Evolutionary conservation across 139 green algal species (phyloP).

Genomic region (Chlamydomonas asymmetrica): DNA sequence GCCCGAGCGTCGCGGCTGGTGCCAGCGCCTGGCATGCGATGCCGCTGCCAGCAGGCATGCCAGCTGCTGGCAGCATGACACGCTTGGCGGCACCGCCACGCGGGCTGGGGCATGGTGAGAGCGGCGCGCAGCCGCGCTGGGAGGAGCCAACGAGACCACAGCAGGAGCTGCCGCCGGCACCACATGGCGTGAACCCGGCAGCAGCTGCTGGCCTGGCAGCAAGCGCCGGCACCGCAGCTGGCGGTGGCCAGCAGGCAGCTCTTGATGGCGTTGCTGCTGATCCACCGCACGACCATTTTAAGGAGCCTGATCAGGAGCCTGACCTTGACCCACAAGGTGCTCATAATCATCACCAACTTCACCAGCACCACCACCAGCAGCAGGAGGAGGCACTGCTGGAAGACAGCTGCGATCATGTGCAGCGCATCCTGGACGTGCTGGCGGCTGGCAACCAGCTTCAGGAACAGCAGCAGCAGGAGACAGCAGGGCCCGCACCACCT

Average conservation of each 20-base stretch:
- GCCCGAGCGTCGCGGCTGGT: too few species aligned
- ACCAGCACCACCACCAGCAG: conserved; percentile 27
- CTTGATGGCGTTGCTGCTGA: too few species aligned
- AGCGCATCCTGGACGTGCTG: conserved; percentile 33
- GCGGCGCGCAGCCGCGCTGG: too few species aligned
- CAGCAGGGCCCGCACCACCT: background rate
- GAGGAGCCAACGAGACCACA: too few species aligned
- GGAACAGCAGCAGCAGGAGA: background rate
- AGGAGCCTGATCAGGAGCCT: background rate
- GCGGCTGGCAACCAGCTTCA: background rate
- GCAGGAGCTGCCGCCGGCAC: too few species aligned
- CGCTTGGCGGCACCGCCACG: too few species aligned
- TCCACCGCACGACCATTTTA: background rate
- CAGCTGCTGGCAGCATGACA: too few species aligned
- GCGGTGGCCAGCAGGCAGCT: background rate
- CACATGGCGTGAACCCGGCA: too few species aligned
- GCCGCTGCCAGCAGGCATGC: too few species aligned
- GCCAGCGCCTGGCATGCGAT: too few species aligned
- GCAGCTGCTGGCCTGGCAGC: conserved; percentile 1
- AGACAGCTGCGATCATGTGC: conserved; percentile 3
- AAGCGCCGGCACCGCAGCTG: background rate
- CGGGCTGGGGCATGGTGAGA: too few species aligned
- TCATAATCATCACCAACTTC: conserved; percentile 16
- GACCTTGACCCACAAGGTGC: conserved; percentile 5
- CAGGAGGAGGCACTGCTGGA: background rate